phyloP scores from a whole-genome alignment of 495 filamentous ascomycete genomes.

The Neurospora sp. region DNA sequence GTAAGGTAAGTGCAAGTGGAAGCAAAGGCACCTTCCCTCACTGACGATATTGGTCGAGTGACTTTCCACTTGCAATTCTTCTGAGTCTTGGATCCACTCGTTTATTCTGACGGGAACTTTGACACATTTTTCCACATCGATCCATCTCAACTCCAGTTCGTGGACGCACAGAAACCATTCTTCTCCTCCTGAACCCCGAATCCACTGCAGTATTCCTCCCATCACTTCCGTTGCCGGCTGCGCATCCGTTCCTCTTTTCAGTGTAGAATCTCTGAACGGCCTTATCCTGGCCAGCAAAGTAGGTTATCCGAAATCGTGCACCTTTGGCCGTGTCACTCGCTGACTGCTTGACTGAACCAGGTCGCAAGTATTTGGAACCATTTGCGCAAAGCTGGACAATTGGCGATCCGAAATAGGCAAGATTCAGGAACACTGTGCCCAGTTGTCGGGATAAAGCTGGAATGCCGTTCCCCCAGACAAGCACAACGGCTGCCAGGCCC shows the following conservation, averaged over 20 bases:
- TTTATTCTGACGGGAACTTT: neutral
- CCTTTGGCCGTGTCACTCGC: neutral
- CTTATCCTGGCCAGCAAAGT: neutral
- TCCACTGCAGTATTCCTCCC: neutral
- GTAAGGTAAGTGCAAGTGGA: neutral
- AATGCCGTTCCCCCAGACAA: neutral
- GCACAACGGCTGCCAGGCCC: neutral
- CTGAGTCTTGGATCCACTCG: neutral
- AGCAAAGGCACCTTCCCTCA: neutral
- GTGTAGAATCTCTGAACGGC: neutral
- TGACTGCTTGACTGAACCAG: neutral
- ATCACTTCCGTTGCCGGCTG: neutral
- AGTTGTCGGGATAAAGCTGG: neutral
- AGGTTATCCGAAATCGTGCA: neutral
- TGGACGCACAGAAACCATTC: neutral
- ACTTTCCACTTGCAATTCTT: neutral
- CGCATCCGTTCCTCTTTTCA: neutral
- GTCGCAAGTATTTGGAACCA: neutral
- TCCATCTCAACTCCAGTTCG: neutral
- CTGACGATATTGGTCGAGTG: neutral
- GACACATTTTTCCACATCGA: neutral
- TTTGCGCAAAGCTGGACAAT: neutral
- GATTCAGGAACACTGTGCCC: neutral
- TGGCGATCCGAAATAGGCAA: neutral
- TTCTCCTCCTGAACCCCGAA: neutral